Evolutionary conservation across 2,329 filamentous ascomycete genomes (phyloP).

Genomic region (Verticillium nonalfalfae): DNA sequence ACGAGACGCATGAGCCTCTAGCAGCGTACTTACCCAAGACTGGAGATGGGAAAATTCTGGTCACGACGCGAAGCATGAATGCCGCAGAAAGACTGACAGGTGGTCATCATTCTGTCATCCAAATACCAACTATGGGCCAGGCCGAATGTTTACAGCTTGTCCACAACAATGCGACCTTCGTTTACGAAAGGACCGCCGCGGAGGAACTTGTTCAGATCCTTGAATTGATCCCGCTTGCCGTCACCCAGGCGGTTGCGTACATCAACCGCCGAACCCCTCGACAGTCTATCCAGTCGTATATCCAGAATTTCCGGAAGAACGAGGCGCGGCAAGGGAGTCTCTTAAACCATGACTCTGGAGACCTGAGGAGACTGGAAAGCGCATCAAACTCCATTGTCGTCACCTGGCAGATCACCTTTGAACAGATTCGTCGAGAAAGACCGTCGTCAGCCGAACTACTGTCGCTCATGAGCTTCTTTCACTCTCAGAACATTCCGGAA

Average conservation of each 20-base stretch:
- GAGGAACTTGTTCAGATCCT: conserved; percentile 7
- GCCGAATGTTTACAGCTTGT: background rate
- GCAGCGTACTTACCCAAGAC: conserved; percentile 10
- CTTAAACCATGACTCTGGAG: conserved; percentile 7
- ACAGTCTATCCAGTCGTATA: conserved; percentile 20
- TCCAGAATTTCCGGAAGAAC: conserved; percentile 19
- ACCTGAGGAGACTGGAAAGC: background rate
- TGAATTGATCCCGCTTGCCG: conserved; percentile 21
- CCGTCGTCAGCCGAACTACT: conserved; percentile 32
- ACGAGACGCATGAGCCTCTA: background rate
- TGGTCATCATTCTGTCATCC: background rate
- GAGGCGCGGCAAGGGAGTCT: conserved; percentile 18
- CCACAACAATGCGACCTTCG: background rate
- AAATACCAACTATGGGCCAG: background rate
- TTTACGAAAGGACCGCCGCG: background rate
- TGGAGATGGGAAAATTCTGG: conserved; percentile 8
- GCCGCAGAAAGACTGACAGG: conserved; percentile 10
- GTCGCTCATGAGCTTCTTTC: conserved; percentile 38
- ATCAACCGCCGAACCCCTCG: conserved; percentile 15
- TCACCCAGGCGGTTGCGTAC: conserved; percentile 21
- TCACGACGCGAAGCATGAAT: conserved; percentile 11
- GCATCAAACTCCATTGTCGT: conserved; percentile 16
- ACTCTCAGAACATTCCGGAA: conserved; percentile 32
- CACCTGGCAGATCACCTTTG: conserved; percentile 20
- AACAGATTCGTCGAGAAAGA: conserved; percentile 21